A percentile compares a stretch with the other conserved stretches of the same genome.
These are phyloP conservation scores for Aurantiochytrium sp. DNA, from an alignment of 108 stramenopile genomes.

Conservation along the genomic window DNA sequence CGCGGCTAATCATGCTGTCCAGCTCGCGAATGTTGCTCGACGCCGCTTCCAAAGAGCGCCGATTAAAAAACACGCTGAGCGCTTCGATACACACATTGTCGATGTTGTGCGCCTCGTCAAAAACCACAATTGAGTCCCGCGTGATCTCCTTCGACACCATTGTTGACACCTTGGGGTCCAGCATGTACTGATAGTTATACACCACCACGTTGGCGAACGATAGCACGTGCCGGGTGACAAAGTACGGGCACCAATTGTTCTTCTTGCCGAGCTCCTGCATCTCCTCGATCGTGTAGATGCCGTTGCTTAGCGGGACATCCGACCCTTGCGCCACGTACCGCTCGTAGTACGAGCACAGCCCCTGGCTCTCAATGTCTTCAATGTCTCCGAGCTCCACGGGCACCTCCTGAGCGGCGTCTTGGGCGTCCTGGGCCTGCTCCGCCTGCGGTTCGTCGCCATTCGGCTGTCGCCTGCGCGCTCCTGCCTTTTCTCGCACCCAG, in stretches of 20 bases:
- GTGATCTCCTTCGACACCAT: slow-evolving; percentile 72
- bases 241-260: slow-evolving; percentile 96
- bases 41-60: slow-evolving; percentile 81
- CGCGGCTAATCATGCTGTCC: slow-evolving; percentile 68
- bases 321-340: slow-evolving; percentile 47
- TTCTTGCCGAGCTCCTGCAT: slow-evolving; percentile 80
- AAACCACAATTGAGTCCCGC: slow-evolving; percentile 89
- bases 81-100: slow-evolving; percentile 99
- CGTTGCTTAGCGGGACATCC: slow-evolving; percentile 57
- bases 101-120: slow-evolving; percentile 99
- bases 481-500: slow-evolving; percentile 81
- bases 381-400: slow-evolving; percentile 17
- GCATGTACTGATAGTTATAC: slow-evolving; percentile 99
- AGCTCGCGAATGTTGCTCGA: slow-evolving; percentile 76
- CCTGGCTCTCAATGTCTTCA: slow-evolving; percentile 62
- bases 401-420: not conserved
- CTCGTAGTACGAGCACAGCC: slow-evolving; percentile 88
- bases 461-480: not conserved
- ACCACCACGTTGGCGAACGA: slow-evolving; percentile 93
- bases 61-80: slow-evolving; percentile 84
- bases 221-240: slow-evolving; percentile 89
- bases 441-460: not conserved
- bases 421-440: not conserved
- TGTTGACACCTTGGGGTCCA: slow-evolving; percentile 84
- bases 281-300: slow-evolving; percentile 90